Evolutionary conservation across 2,329 filamentous ascomycete species (phyloP), one percentile per base, ranked within the genome.

Genomic region (Chaetomiaceae sp.): DNA sequence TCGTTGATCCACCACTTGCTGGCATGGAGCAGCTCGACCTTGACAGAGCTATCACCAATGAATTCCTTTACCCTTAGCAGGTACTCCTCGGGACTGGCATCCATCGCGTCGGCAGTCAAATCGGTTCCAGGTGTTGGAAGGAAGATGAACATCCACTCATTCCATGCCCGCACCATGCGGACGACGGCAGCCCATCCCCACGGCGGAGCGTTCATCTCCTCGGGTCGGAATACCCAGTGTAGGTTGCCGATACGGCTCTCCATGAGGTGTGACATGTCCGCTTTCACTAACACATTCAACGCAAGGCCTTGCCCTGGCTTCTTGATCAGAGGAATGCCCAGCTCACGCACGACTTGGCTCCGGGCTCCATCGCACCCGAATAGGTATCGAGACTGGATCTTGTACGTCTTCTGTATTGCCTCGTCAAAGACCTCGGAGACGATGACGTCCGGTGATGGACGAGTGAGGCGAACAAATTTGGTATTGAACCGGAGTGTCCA

Each of bases 131-230:
- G 71, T 8, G 63, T 62, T 0, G 77, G 74, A 14, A 83, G 67
- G 14, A 82, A 64, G 51, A 80, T 78, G 40, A 79, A 78, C 68
- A 81, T 73, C 80, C 81, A 86, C 67, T 85, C 78, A 57, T 77
- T 63, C 81, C 81, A 85, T 0, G 81, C 76, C 67, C 78, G 81
- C 4, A 85, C 80, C 80, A 85, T 84, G 21, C 82, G 71, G 2
- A 76, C 69, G 57, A 81, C 66, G 3, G 64, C 67, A 29, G 69
- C 68, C 74, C 76, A 80, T 0, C 71, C 78, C 66, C 77, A 83
- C 0, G 69, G 68, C 0, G 77, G 75, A 48, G 76, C 68, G 48
- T 80, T 74, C 2, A 64, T 65, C 52, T 80, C 75, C 53, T 81
- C 77, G 0, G 82, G 80, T 56, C 76, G 73, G 62, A 85, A 69